Percentiles rank a stretch among this genome's conserved stretches.
Conservation (phyloP, 495 filamentous ascomycete species). For the Penicillium diatomitis region DNA sequence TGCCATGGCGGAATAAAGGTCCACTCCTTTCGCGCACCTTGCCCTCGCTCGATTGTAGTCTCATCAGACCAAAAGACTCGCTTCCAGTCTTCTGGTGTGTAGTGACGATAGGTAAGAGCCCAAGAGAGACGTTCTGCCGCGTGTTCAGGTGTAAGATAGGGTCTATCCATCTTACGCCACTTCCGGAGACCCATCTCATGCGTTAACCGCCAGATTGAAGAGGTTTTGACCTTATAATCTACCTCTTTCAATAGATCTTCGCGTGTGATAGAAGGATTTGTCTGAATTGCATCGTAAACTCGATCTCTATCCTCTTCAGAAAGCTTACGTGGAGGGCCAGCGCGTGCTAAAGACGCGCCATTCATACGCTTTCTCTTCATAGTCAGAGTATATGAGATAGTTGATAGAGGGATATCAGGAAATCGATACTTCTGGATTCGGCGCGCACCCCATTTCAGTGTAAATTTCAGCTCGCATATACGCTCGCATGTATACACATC, state of each 20-base stretch:
- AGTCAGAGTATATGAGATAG: slow-evolving; percentile 1
- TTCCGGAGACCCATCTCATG: slow-evolving; percentile 5
- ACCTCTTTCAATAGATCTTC: slow-evolving; percentile 6
- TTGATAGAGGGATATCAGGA: slow-evolving; percentile 4
- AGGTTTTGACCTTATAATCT: slow-evolving; percentile 3
- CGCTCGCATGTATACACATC: neutral
- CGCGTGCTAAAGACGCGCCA: neutral
- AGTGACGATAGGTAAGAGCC: slow-evolving; percentile 1
- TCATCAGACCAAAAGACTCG: neutral
- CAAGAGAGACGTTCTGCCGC: neutral
- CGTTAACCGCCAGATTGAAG: slow-evolving; percentile 2
- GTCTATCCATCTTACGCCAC: slow-evolving; percentile 1
- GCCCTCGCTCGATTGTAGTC: neutral
- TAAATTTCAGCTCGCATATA: slow-evolving; percentile 1
- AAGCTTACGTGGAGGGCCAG: slow-evolving; percentile 2
- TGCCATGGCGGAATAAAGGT: slow-evolving; percentile 1
- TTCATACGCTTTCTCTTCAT: neutral
- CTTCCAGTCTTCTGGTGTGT: neutral
- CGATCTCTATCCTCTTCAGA: slow-evolving; percentile 5
- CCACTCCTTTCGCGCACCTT: neutral
- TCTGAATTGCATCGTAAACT: slow-evolving; percentile 2
- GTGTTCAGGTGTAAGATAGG: neutral
- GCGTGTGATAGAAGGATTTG: neutral
- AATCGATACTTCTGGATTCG: slow-evolving; percentile 1
- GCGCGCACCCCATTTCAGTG: neutral